Conservation (phyloP, 257 asterid species). For the Plantago elongata region DNA sequence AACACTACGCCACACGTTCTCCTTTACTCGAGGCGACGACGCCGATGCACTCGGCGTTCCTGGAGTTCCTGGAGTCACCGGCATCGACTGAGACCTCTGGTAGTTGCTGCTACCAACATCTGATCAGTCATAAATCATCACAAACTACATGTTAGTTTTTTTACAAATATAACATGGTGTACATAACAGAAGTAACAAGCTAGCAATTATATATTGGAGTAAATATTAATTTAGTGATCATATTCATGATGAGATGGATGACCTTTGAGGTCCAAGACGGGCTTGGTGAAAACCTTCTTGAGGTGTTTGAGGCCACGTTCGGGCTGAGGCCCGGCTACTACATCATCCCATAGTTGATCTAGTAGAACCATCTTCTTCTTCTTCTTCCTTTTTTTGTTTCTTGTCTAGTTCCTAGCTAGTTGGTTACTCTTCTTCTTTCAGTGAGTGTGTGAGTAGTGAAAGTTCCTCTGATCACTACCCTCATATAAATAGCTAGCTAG, state of each 20-base stretch:
- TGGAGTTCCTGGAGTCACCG: slow-evolving; percentile 48
- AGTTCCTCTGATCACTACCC: too few species aligned
- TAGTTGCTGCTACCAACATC: slow-evolving; percentile 43
- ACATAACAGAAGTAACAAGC: too few species aligned
- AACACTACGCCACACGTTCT: slow-evolving; percentile 96
- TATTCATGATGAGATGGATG: background rate
- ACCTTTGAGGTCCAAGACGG: slow-evolving; percentile 44
- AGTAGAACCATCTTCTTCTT: slow-evolving; percentile 57
- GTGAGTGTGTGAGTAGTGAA: background rate
- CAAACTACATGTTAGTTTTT: background rate
- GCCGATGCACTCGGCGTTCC: slow-evolving; percentile 43
- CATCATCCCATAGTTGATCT: slow-evolving; percentile 91
- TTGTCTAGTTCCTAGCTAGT: too few species aligned
- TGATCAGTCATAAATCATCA: slow-evolving; percentile 13
- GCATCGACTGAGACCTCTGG: slow-evolving; percentile 60
- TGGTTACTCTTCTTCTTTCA: too few species aligned
- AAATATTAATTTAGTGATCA: too few species aligned
- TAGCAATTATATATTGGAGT: too few species aligned
- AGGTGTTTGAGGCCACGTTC: slow-evolving; percentile 82
- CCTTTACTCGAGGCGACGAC: slow-evolving; percentile 55
- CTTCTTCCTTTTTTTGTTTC: too few species aligned
- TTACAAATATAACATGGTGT: background rate
- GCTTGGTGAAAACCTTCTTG: slow-evolving; percentile 40
- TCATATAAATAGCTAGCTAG: too few species aligned
- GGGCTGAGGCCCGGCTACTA: slow-evolving; percentile 84